Conservation (phyloP, 179 eudicot genomes). For the Silene coronaria region DNA sequence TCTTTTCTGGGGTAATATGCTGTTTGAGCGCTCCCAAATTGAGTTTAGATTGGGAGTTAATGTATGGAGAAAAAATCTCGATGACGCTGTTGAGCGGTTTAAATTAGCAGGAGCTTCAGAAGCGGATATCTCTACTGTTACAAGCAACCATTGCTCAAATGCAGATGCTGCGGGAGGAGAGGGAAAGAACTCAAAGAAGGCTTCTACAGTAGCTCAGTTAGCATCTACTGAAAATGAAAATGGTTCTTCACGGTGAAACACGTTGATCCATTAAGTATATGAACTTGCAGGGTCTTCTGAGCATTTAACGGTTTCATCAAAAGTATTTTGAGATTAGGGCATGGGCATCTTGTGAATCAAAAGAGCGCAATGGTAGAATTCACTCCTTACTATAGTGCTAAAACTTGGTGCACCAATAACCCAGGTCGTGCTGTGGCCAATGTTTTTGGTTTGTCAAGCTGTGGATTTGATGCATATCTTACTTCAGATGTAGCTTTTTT, state of each 20-base stretch:
- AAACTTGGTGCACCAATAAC: neutral
- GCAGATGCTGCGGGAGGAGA: constrained; percentile 33
- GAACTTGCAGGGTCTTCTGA: constrained; percentile 12
- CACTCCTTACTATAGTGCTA: neutral
- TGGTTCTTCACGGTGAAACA: constrained; percentile 22
- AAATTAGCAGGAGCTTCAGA: constrained; percentile 98
- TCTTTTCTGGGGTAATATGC: constrained; percentile 95
- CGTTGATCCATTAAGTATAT: constrained; percentile 8
- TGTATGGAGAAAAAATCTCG: constrained; percentile 66
- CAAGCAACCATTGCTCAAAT: constrained; percentile 78
- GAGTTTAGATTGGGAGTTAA: constrained; percentile 58
- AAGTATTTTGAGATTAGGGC: neutral
- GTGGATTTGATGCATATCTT: constrained; percentile 9
- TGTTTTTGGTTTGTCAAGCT: constrained; percentile 12
- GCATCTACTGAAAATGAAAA: constrained; percentile 16
- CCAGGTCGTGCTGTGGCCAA: constrained; percentile 2
- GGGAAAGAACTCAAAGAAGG: no score
- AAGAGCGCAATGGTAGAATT: constrained; percentile 10
- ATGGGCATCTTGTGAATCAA: constrained; percentile 3
- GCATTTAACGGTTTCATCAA: neutral
- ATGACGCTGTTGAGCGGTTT: constrained; percentile 66
- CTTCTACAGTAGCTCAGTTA: constrained; percentile 18
- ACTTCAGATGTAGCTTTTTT: constrained; percentile 16
- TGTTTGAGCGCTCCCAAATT: constrained; percentile 84
- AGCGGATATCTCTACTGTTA: constrained; percentile 61